Evolutionary conservation across 1,139 yeast genomes (phyloP), one percentile per base, ranked within the genome.

Genomic region (Hanseniaspora uvarum): DNA sequence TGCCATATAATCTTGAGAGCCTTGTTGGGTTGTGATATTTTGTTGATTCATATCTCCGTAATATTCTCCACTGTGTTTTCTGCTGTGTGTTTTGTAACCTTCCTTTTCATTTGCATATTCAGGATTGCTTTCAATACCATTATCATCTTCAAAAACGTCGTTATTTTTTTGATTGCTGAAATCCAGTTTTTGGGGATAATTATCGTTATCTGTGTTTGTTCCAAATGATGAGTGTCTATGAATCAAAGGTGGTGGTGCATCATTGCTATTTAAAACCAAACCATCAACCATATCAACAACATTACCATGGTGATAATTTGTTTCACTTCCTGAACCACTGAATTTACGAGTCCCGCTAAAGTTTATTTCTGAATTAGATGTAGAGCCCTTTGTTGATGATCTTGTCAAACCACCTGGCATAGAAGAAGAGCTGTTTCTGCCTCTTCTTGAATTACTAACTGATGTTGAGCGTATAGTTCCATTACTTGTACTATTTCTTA

Each of bases 161-260:
- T 19, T 31, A 6, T 19, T 39, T 7, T 12, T 24, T 39, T 31
- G n/a, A 8, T 45, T 33, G 21, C 36, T 46, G 30, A 37, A 50
- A 11, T 44, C 40, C 26, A 50, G 8, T n/a, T 37, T 46, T 24
- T 33, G 39, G 6, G 53, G 53, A n/a, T 43, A 50, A 16, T 44
- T 11, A 10, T 50, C 53, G 8, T 41, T 23, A 26, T 50, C 53
- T 2, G 53, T 36, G 11, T 40, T 21, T 5, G 46, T 49, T 16
- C 53, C 53, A 50, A 50, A 50, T 8, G 53, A 50, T 3, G 53
- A 50, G 28, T 50, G 53, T 44, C 53, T 50, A 16, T 50, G 53
- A n/a, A 50, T 50, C 21, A 50, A 31, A 14, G 53, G 53, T 6
- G 53, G 53, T 4, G 24, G 43, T 3, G 28, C 18, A n/a, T 37